Evolutionary conservation across 2,329 filamentous ascomycete genomes (phyloP), one percentile per base, ranked within the genome.

Genomic region (Phialocephala subalpina): DNA sequence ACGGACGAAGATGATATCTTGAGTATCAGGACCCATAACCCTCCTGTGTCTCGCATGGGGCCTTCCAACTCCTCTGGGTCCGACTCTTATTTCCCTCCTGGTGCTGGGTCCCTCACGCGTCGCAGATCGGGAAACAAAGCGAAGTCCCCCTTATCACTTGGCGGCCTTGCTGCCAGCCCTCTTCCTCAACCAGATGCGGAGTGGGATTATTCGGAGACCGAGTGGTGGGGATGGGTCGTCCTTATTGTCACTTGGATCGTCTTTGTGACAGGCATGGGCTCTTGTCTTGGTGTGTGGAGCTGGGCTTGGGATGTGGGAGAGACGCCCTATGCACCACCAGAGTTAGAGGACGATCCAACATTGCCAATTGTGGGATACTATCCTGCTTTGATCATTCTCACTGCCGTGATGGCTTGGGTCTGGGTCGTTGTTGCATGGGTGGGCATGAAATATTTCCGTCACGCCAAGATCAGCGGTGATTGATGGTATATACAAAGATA

Each of bases 271-370:
- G 96, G 96, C 36, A 98, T 99, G 92, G 96, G 96, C 61, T 97
- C 92, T 59, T 97, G 94, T 78, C 85, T 98, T 55, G 95, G 92
- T 25, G 89, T 98, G 25, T 99, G 96, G 96, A 96, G 90, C 78
- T 99, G 96, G 96, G 96, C 96, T 2, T 99, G 96, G 96, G 95
- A 98, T 81, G 95, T 98, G 1, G 95, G 95, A 55, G 94, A 95
- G 78, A 97, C 94, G 38, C 95, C 95, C 0, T 97, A 97, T 79
- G 95, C 95, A 62, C 95, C 95, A 59, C 95, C 95, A 3, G 95
- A 98, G 80, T 84, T 98, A 52, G 94, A 97, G 78, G 94, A 98
- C 78, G 96, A 99, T 79, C 90, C 92, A 7, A 98, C 95, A 2
- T 80, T 99, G 73, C 96, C 96, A 2, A 97, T 99, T 74, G 92